A percentile compares a stretch with the other conserved stretches of the same genome.
phyloP scores from a whole-genome alignment of 148 eudicot species.

The Camellia japonica region DNA sequence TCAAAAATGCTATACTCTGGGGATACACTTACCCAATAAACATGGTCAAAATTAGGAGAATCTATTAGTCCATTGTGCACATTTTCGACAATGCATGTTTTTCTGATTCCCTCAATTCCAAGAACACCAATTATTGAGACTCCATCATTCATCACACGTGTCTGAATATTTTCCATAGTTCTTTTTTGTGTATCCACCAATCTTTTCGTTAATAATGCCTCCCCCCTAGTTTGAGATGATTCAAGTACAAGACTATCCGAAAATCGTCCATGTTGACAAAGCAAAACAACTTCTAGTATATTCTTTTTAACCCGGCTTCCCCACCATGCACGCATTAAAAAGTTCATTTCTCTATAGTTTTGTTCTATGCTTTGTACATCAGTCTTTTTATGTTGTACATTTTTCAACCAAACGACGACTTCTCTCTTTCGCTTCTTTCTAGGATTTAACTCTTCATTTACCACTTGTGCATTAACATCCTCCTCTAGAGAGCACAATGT shows the following conservation, averaged over 20 bases:
- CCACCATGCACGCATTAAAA: conserved; percentile 20
- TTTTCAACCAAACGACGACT: conserved; percentile 25
- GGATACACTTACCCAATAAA: neutral
- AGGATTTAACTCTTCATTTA: conserved; percentile 9
- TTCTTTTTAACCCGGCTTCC: conserved; percentile 19
- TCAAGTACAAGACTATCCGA: neutral
- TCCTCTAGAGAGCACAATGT: neutral
- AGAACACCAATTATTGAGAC: conserved; percentile 18
- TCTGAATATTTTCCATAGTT: neutral
- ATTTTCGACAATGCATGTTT: conserved; percentile 21
- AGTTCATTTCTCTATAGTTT: neutral
- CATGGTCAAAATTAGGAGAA: neutral
- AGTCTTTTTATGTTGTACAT: conserved; percentile 15
- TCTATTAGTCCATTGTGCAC: conserved; percentile 16
- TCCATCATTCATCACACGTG: neutral
- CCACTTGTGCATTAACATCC: neutral
- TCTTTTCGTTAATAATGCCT: neutral
- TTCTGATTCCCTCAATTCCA: conserved; percentile 27
- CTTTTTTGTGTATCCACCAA: neutral
- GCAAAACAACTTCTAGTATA: conserved; percentile 9
- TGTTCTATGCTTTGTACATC: neutral
- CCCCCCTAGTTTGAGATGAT: neutral
- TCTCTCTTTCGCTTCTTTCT: conserved; percentile 29
- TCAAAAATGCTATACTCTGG: neutral
- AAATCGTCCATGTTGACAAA: conserved; percentile 11